phyloP scores from a whole-genome alignment of 2,329 filamentous ascomycete species.

The Talaromyces sp. region DNA sequence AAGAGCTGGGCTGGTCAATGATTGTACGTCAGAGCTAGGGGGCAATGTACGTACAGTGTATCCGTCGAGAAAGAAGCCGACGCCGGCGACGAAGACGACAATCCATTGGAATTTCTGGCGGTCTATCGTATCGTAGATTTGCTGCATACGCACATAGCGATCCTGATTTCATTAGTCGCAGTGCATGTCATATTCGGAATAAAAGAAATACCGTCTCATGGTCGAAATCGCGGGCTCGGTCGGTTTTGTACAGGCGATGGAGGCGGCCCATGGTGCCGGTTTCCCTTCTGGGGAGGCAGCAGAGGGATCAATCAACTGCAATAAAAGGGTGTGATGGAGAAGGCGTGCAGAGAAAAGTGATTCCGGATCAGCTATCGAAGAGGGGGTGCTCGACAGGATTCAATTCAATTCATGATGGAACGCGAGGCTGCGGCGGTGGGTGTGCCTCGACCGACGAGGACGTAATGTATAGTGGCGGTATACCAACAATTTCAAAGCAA shows the following conservation, averaged over 20 bases:
- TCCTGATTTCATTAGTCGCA: conserved; percentile 21
- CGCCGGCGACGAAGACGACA: conserved; percentile 42
- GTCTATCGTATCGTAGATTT: conserved; percentile 42
- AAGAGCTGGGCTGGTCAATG: conserved; percentile 32
- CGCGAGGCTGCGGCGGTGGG: neutral
- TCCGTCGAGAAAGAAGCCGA: conserved; percentile 48
- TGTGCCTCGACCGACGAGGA: neutral
- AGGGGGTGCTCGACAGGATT: neutral
- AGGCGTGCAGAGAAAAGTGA: neutral
- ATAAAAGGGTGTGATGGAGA: neutral
- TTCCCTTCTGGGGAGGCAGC: neutral
- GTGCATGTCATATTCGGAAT: neutral
- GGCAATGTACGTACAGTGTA: conserved; percentile 28
- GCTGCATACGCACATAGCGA: conserved; percentile 38
- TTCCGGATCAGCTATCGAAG: neutral
- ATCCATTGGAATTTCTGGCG: conserved; percentile 39
- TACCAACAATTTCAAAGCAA: neutral
- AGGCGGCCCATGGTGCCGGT: conserved; percentile 26
- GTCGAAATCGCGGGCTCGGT: conserved; percentile 40
- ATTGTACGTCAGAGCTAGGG: neutral
- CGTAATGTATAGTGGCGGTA: neutral
- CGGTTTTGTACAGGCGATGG: conserved; percentile 37
- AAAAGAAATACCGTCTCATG: conserved; percentile 32
- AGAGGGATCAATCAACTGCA: neutral
- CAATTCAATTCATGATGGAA: neutral